A percentile compares a stretch with the other conserved stretches of the same genome.
phyloP scores from a whole-genome alignment of 352 stramenopile species.

The Phytophthora pinifolia region DNA sequence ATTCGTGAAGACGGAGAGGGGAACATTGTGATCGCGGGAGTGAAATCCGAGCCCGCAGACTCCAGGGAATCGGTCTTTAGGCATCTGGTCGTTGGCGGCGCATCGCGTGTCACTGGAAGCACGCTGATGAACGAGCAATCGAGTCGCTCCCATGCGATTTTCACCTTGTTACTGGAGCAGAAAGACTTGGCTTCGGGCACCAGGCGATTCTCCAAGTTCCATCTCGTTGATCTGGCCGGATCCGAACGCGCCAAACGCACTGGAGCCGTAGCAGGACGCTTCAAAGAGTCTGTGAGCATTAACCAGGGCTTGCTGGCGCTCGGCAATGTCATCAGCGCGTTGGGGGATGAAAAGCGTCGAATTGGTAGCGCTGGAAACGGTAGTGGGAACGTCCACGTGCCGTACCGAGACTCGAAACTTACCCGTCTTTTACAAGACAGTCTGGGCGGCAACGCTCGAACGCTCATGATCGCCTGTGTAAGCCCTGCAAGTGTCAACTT shows the following conservation, averaged over 20 bases:
- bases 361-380: constrained; percentile 26
- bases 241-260: constrained; percentile 94
- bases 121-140: constrained; percentile 92
- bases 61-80: constrained; percentile 81
- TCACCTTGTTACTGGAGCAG: constrained; percentile 87
- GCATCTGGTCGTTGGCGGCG: constrained; percentile 76
- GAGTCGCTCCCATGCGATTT: constrained; percentile 91
- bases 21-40: constrained; percentile 79
- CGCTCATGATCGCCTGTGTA: constrained; percentile 91
- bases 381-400: constrained; percentile 61
- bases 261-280: constrained; percentile 78
- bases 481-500: constrained; percentile 82
- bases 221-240: constrained; percentile 95
- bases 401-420: constrained; percentile 92
- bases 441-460: constrained; percentile 89
- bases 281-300: constrained; percentile 96
- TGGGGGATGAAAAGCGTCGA: constrained; percentile 91
- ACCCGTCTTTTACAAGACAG: constrained; percentile 88
- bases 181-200: constrained; percentile 39
- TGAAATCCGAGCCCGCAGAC: constrained; percentile 79
- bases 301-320: constrained; percentile 95
- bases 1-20: constrained; percentile 82
- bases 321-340: constrained; percentile 94
- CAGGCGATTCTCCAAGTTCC: constrained; percentile 88
- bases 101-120: constrained; percentile 79